phyloP scores from a whole-genome alignment of 2,329 filamentous ascomycete genomes.

The Byssoonygena ceratinophila region DNA sequence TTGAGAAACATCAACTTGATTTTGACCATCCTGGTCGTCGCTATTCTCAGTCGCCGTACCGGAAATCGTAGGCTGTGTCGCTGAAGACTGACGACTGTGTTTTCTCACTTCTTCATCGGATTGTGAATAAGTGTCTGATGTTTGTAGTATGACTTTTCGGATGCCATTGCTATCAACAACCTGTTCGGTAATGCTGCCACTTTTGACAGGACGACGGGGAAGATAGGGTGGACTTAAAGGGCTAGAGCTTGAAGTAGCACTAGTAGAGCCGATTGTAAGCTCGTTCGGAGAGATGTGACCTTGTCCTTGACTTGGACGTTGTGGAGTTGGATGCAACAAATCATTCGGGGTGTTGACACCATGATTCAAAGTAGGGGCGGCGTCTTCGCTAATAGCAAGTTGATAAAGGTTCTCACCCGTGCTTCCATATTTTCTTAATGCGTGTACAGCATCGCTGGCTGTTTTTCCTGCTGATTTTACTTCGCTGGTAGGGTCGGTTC shows the following conservation, averaged over 20 bases:
- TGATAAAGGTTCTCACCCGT: constrained; percentile 23
- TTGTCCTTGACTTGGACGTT: neutral
- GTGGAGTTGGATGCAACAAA: neutral
- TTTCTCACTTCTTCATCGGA: constrained; percentile 6
- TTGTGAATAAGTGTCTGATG: constrained; percentile 28
- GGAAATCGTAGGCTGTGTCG: neutral
- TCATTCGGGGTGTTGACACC: neutral
- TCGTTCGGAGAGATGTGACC: constrained; percentile 21
- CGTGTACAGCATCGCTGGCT: constrained; percentile 56
- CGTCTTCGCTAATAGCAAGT: constrained; percentile 13
- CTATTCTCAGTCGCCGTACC: neutral
- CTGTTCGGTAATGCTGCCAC: constrained; percentile 69
- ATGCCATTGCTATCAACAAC: constrained; percentile 64
- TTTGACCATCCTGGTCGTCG: neutral
- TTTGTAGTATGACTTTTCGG: constrained; percentile 64
- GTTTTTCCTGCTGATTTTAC: constrained; percentile 46
- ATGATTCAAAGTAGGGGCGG: neutral
- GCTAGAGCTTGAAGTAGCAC: neutral
- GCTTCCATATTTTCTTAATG: constrained; percentile 47
- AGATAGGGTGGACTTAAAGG: constrained; percentile 26
- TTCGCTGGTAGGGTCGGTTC: constrained; percentile 45
- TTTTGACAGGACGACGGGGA: constrained; percentile 48
- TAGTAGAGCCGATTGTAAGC: neutral
- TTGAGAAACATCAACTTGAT: neutral
- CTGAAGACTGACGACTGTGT: neutral